These are phyloP conservation scores for Boletus pseudo-olivaceus DNA, from an alignment of 768 basidiomycete species.

Conservation along the genomic window DNA sequence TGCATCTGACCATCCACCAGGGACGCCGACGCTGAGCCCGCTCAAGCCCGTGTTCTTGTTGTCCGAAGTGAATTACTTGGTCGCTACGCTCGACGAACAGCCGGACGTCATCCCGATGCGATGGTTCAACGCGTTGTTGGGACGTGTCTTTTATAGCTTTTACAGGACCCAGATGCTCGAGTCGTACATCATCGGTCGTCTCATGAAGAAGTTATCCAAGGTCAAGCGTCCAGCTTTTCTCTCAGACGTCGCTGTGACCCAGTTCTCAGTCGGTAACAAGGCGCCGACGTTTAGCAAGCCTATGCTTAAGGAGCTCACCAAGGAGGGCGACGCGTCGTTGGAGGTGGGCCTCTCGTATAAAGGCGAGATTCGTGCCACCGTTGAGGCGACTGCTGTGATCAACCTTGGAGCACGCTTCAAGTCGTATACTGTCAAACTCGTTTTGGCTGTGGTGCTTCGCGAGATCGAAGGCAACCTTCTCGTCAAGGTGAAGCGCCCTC, in stretches of 20 bases:
- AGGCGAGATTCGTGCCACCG: constrained; percentile 85
- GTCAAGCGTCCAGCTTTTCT: constrained; percentile 88
- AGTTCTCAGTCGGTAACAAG: constrained; percentile 83
- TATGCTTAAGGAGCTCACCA: constrained; percentile 96
- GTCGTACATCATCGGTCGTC: constrained; percentile 74
- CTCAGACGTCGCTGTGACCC: constrained; percentile 78
- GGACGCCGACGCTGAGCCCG: constrained; percentile 58
- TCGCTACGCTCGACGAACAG: constrained; percentile 84
- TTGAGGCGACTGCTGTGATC: constrained; percentile 87
- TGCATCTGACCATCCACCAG: constrained; percentile 60
- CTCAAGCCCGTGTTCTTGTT: constrained; percentile 65
- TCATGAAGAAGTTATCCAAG: constrained; percentile 93
- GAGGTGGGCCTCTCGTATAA: constrained; percentile 83
- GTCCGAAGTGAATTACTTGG: constrained; percentile 77
- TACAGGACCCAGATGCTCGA: constrained; percentile 84
- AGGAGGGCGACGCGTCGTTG: constrained; percentile 88
- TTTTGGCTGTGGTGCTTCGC: constrained; percentile 82
- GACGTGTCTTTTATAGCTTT: constrained; percentile 88
- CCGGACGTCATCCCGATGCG: constrained; percentile 97
- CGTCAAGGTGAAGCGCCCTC: constrained; percentile 89
- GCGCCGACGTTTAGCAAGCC: constrained; percentile 91
- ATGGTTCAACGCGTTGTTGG: constrained; percentile 94
- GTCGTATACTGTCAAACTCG: constrained; percentile 85
- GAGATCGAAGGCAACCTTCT: constrained; percentile 90
- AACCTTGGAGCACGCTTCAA: constrained; percentile 82